phyloP scores from a whole-genome alignment of 1,284 basidiomycete species.

The Cutaneotrichosporon spelunceum region DNA sequence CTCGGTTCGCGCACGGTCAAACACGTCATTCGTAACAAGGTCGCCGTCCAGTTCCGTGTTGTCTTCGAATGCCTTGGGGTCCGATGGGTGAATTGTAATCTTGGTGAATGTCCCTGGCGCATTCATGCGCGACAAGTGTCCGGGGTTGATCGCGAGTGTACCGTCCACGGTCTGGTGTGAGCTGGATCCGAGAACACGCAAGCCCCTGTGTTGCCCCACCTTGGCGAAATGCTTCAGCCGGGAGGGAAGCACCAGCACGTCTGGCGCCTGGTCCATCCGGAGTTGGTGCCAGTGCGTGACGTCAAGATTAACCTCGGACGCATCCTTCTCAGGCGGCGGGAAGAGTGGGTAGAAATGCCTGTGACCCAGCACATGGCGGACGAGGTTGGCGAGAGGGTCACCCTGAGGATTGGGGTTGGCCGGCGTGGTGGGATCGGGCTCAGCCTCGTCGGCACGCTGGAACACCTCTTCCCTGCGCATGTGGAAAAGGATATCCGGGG shows the following conservation, averaged over 20 bases:
- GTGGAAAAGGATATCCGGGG: constrained; percentile 84
- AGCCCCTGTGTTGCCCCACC: constrained; percentile 54
- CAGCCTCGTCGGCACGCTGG: constrained; percentile 65
- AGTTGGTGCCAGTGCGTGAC: constrained; percentile 63
- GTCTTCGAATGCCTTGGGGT: constrained; percentile 26
- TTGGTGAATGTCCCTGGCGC: constrained; percentile 51
- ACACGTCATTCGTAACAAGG: constrained; percentile 42
- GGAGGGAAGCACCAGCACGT: constrained; percentile 80
- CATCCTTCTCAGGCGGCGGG: constrained; percentile 70
- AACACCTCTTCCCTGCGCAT: constrained; percentile 78
- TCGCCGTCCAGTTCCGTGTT: constrained; percentile 28
- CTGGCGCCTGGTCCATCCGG: constrained; percentile 59
- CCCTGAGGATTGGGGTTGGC: constrained; percentile 53
- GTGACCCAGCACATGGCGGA: constrained; percentile 79
- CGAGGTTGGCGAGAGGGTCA: constrained; percentile 74
- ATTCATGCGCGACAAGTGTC: constrained; percentile 40
- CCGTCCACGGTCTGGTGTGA: constrained; percentile 48
- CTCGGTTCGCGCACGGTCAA: constrained; percentile 49
- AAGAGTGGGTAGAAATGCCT: constrained; percentile 94
- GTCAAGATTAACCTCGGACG: constrained; percentile 80
- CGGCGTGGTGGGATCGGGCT: constrained; percentile 52
- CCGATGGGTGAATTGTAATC: constrained; percentile 45
- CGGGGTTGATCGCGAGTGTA: constrained; percentile 51
- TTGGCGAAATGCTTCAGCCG: constrained; percentile 80
- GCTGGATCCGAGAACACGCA: background rate